These are phyloP conservation scores for Cafeteria roenbergensis DNA, from an alignment of 108 stramenopile genomes.

Conservation along the genomic window DNA sequence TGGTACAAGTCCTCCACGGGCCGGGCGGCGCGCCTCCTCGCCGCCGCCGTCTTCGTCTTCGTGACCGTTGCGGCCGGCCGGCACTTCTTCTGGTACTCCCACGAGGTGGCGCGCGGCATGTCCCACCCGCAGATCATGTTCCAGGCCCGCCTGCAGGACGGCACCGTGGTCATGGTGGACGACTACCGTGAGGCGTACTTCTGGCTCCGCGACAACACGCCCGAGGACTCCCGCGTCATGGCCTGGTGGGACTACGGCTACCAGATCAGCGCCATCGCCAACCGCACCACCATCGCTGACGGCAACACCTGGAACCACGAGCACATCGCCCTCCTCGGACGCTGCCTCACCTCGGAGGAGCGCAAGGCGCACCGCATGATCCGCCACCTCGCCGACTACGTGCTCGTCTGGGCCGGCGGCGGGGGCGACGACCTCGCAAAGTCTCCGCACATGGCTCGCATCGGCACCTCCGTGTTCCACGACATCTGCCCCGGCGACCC, in stretches of 20 bases:
- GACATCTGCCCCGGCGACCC: conserved; percentile 82
- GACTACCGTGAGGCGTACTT: conserved; percentile 97
- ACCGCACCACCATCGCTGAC: conserved; percentile 89
- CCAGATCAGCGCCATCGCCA: conserved; percentile 77
- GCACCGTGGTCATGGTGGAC: conserved; percentile 65
- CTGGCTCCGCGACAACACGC: conserved; percentile 91
- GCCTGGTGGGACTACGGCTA: conserved; percentile 41
- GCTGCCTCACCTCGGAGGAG: conserved; percentile 63
- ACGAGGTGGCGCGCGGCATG: conserved; percentile 50
- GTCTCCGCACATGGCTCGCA: conserved; percentile 80
- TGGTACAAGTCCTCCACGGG: conserved; percentile 57
- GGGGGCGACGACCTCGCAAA: conserved; percentile 81
- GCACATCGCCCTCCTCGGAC: conserved; percentile 92
- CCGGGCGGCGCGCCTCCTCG: conserved; percentile 45
- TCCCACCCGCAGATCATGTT: conserved; percentile 80
- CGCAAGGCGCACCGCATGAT: conserved; percentile 81
- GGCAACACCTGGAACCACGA: conserved; percentile 98
- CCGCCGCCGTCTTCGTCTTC: conserved; percentile 36
- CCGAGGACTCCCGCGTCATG: conserved; percentile 80
- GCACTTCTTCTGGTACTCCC: conserved; percentile 48
- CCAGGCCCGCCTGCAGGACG: conserved; percentile 62
- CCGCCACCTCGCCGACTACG: conserved; percentile 76
- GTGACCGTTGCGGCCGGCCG: too few species aligned
- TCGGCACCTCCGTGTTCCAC: conserved; percentile 89
- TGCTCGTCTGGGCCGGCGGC: conserved; percentile 79